Evolutionary conservation across 768 basidiomycete species (phyloP), one percentile per base, ranked within the genome.

Genomic region (Russula emetica): DNA sequence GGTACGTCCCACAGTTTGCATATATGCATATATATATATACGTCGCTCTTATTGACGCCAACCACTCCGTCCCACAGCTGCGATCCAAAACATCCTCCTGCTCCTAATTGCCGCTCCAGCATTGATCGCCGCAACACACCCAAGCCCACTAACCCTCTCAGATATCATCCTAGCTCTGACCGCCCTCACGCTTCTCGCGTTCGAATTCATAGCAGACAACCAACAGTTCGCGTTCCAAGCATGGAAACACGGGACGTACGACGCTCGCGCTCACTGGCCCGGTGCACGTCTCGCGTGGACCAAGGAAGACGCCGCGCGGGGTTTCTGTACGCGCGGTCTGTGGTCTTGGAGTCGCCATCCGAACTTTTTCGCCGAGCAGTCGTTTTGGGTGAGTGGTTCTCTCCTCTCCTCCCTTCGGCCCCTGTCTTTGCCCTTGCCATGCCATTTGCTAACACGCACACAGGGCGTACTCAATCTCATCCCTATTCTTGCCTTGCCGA

Each of bases 281-380:
- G 84, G 85, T 9, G 82, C 88, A 3, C 79, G 83, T 28, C 80
- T 91, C n/a, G 63, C 76, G 6, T 90, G 88, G 83, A 85, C 84
- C 1, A 77, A 82, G 22, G 81, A 80, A 22, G 89, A 92, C 73
- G 82, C 80, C 1, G 77, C 85, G 65, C 80, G 94, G 13, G 96
- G 96, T 0, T 98, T 98, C 72, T 76, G 87, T 28, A 92, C 93
- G 0, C 79, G 81, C 22, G 95, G 95, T 4, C 74, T 98, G 8
- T 98, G 91, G 90, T 82, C 84, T 2, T 95, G 86, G 79, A 85
- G 84, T 2, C 79, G 96, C 18, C 96, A 98, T 74, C 94, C 96
- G 40, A 98, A 98, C 74, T 95, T 93, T 72, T 76, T 87, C 1
- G 94, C 90, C 73, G 96, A 98, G 73, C 94, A 95, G 73, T 74